Percentiles rank a stretch among this genome's conserved stretches.
phyloP scores from a whole-genome alignment of 1,284 basidiomycete genomes.

The Puccinia hordei region DNA sequence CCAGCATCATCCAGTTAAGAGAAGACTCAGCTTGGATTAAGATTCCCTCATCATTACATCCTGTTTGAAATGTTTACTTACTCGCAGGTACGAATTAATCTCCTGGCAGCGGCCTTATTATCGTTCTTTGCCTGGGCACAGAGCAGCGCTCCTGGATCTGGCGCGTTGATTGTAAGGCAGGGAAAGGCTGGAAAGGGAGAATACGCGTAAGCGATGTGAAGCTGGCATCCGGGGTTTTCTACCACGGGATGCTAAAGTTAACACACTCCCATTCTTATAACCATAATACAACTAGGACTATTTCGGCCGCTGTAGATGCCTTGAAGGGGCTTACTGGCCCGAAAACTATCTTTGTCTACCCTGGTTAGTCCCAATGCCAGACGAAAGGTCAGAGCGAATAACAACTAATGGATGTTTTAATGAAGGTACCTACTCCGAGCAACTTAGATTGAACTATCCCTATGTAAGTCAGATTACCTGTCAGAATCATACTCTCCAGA shows the following conservation, averaged over 20 bases:
- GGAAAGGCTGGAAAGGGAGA: neutral
- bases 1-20: too few species aligned
- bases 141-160: neutral
- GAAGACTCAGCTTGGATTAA: too few species aligned
- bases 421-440: constrained; percentile 13
- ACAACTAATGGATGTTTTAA: too few species aligned
- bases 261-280: neutral
- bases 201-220: neutral
- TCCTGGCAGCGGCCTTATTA: neutral
- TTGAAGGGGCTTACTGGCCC: constrained; percentile 1
- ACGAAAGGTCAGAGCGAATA: too few species aligned
- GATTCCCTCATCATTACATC: too few species aligned
- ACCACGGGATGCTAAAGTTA: too few species aligned
- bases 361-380: neutral
- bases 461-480: neutral
- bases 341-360: constrained; percentile 20
- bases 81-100: neutral
- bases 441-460: neutral
- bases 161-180: constrained; percentile 28
- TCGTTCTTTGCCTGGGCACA: constrained; percentile 5
- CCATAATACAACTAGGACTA: neutral
- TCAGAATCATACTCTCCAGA: too few species aligned
- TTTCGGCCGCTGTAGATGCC: constrained; percentile 9
- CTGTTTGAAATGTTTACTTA: neutral
- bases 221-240: neutral